Evolutionary conservation across 257 asterid species (phyloP).

Genomic region (Primulina eburnea): DNA sequence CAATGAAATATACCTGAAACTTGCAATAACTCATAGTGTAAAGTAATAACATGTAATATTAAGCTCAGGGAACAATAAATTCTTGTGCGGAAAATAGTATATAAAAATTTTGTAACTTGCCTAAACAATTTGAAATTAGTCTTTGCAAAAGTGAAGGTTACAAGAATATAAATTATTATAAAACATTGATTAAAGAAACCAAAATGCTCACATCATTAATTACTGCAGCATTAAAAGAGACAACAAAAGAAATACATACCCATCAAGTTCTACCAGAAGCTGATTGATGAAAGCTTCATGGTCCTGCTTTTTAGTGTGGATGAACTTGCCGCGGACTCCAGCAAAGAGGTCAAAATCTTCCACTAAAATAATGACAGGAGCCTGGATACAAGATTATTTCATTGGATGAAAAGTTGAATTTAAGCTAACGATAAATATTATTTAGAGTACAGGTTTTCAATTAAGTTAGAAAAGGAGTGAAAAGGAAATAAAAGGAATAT

Average conservation of each 20-base stretch:
- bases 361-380: slow-evolving; percentile 96
- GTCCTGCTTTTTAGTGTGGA: slow-evolving; percentile 89
- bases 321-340: slow-evolving; percentile 91
- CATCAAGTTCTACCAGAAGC: slow-evolving; percentile 97
- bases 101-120: slow-evolving; percentile 7
- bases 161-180: slow-evolving; percentile 3
- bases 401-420: slow-evolving; percentile 25
- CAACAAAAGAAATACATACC: slow-evolving; percentile 57
- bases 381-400: slow-evolving; percentile 46
- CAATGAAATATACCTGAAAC: slow-evolving; percentile 2
- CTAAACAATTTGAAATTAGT: slow-evolving; percentile 10
- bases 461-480: background rate
- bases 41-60: slow-evolving; percentile 8
- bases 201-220: background rate
- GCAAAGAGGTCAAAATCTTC: slow-evolving; percentile 98
- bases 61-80: background rate
- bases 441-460: slow-evolving; percentile 13
- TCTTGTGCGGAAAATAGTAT: background rate
- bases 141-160: slow-evolving; percentile 2
- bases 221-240: slow-evolving; percentile 21
- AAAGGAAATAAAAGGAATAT: slow-evolving; percentile 11
- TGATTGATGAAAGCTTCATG: slow-evolving; percentile 99
- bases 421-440: slow-evolving; percentile 16
- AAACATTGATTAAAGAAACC: background rate
- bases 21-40: background rate